phyloP scores from a whole-genome alignment of 73 alveolate genomes.

The Uronychia setigera region DNA sequence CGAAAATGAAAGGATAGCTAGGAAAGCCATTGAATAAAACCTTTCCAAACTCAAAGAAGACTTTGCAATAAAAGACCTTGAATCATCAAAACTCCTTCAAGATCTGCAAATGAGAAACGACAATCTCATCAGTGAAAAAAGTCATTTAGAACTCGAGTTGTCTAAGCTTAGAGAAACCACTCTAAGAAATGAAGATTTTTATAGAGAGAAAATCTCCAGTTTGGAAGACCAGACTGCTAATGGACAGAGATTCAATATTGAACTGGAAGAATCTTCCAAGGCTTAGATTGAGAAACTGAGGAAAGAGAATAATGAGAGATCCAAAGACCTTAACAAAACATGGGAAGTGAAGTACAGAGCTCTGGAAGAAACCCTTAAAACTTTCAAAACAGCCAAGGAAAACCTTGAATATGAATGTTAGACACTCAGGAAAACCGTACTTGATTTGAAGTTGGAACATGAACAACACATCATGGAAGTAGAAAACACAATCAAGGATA shows the following conservation, averaged over 20 bases:
- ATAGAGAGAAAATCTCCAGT: conserved; percentile 18
- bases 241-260: conserved; percentile 21
- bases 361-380: background rate
- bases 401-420: conserved; percentile 1
- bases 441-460: conserved; percentile 2
- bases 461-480: conserved; percentile 5
- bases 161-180: conserved; percentile 23
- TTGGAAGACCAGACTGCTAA: conserved; percentile 50
- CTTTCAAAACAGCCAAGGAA: background rate
- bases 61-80: conserved; percentile 40
- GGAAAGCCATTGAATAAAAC: conserved; percentile 38
- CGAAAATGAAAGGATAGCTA: conserved; percentile 54
- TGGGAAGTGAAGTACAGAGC: conserved; percentile 4
- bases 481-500: background rate
- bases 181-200: conserved; percentile 10
- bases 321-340: conserved; percentile 10
- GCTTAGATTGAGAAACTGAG: conserved; percentile 25
- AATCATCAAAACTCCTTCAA: conserved; percentile 15
- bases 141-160: conserved; percentile 33
- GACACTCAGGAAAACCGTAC: background rate
- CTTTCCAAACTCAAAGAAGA: conserved; percentile 49
- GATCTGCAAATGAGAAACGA: conserved; percentile 39
- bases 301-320: conserved; percentile 14
- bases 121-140: conserved; percentile 29
- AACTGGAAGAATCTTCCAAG: conserved; percentile 42